Base-by-base conservation (phyloP, 1,284 basidiomycete species). In the Boletus nobilissimus region DNA sequence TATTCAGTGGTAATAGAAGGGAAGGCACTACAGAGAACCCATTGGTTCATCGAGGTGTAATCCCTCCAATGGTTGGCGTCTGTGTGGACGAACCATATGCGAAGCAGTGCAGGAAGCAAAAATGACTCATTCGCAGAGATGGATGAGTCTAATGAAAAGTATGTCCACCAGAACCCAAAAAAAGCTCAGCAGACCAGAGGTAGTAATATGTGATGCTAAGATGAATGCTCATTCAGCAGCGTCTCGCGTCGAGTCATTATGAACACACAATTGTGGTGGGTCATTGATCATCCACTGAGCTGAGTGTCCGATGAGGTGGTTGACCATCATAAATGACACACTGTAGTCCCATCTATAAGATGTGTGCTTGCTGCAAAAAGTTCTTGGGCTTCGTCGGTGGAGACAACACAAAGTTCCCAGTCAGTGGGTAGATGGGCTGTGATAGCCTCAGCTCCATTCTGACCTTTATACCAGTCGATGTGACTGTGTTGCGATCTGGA, bases 111-210 rank as follows among this genome's bases (percentile, higher is more conserved):
- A 0, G 95, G 94, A 34, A 97, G 92, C 2, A 89, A 87, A 5
- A 94, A 94, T 67, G 90, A 89, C 34, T 95, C 96, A 57, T 89
- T 87, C 0, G 90, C 81, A 19, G 92, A 86, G 78, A 97, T 96
- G 38, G 87, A 87, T 2, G 91, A 73, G 51, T 97, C 96, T 29
- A 97, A 89, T 3, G 94, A 93, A 48, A 95, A 91, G 83, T 97
- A 97, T 1, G 96, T 93, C 36, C 96, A 90, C 96, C 96, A 97
- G 80, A 97, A 91, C 65, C 96, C 96, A n/a, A 96, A 96, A 86
- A 95, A 94, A 29, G 97, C 84, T 98, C 97, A 10, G 96, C 96
- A 43, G 94, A 93, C 91, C 94, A 97, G 82, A 95, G 94, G 84
- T 95, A 95, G 82, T 95, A 95, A 83, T 96, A 94, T 0, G 92